These are phyloP conservation scores for Raffaelea ambrosiae DNA, from an alignment of 2,329 filamentous ascomycete species.

Conservation along the genomic window DNA sequence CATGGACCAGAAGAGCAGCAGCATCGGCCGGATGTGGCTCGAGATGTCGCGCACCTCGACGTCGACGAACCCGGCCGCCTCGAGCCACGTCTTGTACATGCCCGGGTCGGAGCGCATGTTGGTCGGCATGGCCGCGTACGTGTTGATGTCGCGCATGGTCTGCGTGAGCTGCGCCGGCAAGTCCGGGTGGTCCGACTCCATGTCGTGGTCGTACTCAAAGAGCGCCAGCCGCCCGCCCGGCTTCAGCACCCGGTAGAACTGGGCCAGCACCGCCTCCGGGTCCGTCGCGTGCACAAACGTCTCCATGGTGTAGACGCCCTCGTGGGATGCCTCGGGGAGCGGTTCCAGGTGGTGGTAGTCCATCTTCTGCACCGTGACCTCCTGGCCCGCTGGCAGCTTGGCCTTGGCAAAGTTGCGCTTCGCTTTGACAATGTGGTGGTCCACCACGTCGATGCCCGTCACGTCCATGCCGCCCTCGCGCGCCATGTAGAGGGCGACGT, in stretches of 20 bases:
- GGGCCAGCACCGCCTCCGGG: conserved; percentile 29
- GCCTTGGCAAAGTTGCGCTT: conserved; percentile 26
- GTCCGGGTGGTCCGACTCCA: conserved; percentile 30
- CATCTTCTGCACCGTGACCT: conserved; percentile 28
- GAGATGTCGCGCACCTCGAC: no score
- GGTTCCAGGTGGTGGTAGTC: conserved; percentile 43
- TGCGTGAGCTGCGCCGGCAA: conserved; percentile 17
- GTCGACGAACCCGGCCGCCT: no score
- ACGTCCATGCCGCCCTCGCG: conserved; percentile 26
- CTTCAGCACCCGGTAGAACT: conserved; percentile 37
- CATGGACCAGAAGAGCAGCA: no score
- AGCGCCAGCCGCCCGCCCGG: conserved; percentile 37
- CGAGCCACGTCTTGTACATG: no score
- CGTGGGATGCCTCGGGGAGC: conserved; percentile 28
- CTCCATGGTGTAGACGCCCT: conserved; percentile 49
- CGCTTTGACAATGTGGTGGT: conserved; percentile 37
- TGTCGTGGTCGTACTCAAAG: conserved; percentile 38
- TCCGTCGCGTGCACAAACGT: conserved; percentile 46
- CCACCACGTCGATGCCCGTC: conserved; percentile 38
- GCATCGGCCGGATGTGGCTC: conserved; percentile 9
- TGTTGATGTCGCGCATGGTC: no score
- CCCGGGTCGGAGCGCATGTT: no score
- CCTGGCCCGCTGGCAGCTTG: conserved; percentile 22
- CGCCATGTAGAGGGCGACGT: conserved; percentile 41
- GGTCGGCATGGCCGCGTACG: no score